Evolutionary conservation across 1,284 basidiomycete species (phyloP).

Genomic region (Blastosporella zonata): DNA sequence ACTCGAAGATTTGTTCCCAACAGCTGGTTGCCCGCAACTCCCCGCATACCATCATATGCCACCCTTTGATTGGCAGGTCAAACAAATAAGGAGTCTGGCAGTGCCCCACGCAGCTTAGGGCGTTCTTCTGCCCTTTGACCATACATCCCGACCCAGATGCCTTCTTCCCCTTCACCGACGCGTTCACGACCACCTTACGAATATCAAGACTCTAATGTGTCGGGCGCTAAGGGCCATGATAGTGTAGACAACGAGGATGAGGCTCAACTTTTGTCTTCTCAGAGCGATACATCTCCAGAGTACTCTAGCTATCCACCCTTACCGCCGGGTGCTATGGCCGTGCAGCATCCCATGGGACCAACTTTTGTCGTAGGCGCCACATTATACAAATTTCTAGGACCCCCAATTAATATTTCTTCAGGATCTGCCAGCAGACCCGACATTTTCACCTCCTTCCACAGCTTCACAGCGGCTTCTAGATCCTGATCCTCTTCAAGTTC

Average conservation of each 20-base stretch:
- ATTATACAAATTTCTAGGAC: no score
- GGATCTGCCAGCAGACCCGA: background rate
- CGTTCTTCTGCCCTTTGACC: background rate
- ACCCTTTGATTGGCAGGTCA: conserved; percentile 2
- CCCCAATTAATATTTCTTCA: background rate
- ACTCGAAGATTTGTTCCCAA: background rate
- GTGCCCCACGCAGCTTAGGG: background rate
- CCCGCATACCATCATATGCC: background rate
- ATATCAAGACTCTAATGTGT: background rate
- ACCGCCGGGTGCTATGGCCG: conserved; percentile 18
- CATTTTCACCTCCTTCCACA: conserved; percentile 17
- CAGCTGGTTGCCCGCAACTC: background rate
- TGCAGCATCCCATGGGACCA: conserved; percentile 6
- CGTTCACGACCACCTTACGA: background rate
- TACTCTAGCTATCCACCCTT: conserved; percentile 7
- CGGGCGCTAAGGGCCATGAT: background rate
- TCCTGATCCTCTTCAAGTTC: conserved; percentile 18
- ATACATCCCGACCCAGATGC: conserved; percentile 3
- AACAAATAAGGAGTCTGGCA: background rate
- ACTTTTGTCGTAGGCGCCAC: conserved; percentile 9
- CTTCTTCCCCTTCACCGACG: conserved; percentile 4
- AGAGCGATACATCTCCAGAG: background rate
- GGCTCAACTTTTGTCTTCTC: background rate
- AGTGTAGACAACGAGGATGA: background rate
- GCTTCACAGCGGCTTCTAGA: conserved; percentile 16